Percentiles rank a stretch among this genome's conserved stretches.
phyloP scores from a whole-genome alignment of 163 green algal genomes.

The Scenedesmus sp. region DNA sequence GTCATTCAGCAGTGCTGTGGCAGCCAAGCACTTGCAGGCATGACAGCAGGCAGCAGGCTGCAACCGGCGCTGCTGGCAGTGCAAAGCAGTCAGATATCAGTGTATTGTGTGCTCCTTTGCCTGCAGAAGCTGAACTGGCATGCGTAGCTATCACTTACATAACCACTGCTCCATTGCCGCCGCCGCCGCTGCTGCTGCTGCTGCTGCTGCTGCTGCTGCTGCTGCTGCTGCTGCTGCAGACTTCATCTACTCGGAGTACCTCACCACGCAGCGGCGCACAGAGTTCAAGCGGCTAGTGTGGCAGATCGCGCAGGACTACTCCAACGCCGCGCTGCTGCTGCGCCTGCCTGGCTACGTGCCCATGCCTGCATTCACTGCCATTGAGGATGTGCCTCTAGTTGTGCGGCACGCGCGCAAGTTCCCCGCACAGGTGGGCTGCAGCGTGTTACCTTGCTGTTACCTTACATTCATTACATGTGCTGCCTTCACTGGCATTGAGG shows the following conservation, averaged over 20 bases:
- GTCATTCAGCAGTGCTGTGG: background rate
- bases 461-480: too few species aligned
- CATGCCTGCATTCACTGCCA: constrained; percentile 73
- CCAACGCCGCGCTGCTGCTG: constrained; percentile 66
- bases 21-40: constrained; percentile 8
- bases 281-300: constrained; percentile 56
- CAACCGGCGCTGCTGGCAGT: too few species aligned
- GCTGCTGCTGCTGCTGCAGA: constrained; percentile 48
- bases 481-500: too few species aligned
- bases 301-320: constrained; percentile 83
- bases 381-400: constrained; percentile 80
- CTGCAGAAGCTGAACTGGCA: background rate
- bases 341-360: constrained; percentile 77
- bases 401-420: constrained; percentile 65
- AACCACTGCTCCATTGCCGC: background rate
- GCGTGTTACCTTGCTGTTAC: too few species aligned
- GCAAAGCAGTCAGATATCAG: too few species aligned
- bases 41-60: background rate
- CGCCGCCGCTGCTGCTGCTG: background rate
- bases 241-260: constrained; percentile 84
- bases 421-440: constrained; percentile 57
- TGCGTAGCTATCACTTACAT: background rate
- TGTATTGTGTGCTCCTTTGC: background rate
- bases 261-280: constrained; percentile 46
- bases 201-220: background rate